Conservation (phyloP, 805 yeast species). For the Nakazawaea peltata region DNA sequence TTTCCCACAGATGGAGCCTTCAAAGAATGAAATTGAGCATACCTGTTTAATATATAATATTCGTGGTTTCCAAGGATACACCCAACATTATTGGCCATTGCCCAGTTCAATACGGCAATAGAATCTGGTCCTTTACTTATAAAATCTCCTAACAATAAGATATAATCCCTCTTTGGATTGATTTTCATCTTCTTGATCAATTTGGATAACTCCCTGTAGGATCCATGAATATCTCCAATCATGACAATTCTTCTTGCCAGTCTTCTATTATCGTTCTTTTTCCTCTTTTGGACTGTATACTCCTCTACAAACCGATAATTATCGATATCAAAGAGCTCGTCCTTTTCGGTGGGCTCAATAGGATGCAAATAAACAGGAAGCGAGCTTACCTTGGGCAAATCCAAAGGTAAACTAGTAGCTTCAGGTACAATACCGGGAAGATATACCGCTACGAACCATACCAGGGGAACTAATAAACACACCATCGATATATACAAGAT, state of each 20-base stretch:
- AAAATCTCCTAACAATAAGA: constrained; percentile 78
- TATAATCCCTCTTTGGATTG: constrained; percentile 22
- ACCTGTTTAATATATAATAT: constrained; percentile 55
- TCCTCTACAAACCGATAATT: constrained; percentile 15
- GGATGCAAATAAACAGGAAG: constrained; percentile 21
- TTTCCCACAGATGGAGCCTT: constrained; percentile 13
- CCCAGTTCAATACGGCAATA: constrained; percentile 55
- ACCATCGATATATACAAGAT: constrained; percentile 9
- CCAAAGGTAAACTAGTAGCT: constrained; percentile 18
- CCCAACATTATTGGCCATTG: constrained; percentile 48
- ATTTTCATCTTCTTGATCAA: constrained; percentile 38
- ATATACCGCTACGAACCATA: constrained; percentile 19
- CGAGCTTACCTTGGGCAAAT: constrained; percentile 16
- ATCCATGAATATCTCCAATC: constrained; percentile 89
- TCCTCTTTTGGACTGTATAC: background rate
- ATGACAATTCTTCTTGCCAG: constrained; percentile 47
- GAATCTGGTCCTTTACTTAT: constrained; percentile 80
- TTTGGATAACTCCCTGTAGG: constrained; percentile 42
- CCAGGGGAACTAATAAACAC: constrained; percentile 15
- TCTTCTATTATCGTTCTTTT: constrained; percentile 1
- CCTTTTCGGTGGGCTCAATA: constrained; percentile 11
- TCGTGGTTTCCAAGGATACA: constrained; percentile 92
- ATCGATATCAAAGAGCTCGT: constrained; percentile 11
- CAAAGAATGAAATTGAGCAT: constrained; percentile 51
- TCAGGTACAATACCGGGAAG: constrained; percentile 26